Conservation (phyloP, 179 eudicot genomes). For the Actinidia arguta region DNA sequence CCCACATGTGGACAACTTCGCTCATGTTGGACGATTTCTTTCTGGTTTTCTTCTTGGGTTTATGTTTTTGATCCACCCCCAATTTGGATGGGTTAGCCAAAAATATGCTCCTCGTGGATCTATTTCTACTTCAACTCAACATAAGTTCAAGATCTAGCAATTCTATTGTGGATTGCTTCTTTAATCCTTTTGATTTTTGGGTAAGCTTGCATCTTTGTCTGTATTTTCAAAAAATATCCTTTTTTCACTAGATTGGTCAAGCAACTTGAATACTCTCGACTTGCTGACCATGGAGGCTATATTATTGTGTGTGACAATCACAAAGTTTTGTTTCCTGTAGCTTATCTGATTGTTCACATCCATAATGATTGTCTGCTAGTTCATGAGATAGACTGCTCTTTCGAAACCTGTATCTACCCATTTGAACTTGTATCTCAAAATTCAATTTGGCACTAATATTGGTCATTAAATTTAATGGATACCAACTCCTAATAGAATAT, state of each 20-base stretch:
- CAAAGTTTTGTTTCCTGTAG: not conserved
- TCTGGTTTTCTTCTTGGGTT: slow-evolving; percentile 91
- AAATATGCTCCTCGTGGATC: slow-evolving; percentile 50
- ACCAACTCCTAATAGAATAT: not conserved
- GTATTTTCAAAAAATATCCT: not conserved
- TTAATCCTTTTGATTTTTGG: slow-evolving; percentile 63
- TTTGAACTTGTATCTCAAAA: not conserved
- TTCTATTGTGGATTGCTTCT: slow-evolving; percentile 67
- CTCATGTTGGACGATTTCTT: slow-evolving; percentile 91
- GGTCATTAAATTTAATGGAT: not conserved
- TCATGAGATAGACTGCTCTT: not conserved
- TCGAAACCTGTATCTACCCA: slow-evolving; percentile 7
- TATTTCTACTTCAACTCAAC: slow-evolving; percentile 35
- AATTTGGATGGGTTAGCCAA: slow-evolving; percentile 76
- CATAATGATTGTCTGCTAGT: not conserved
- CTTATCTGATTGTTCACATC: not conserved
- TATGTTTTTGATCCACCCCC: slow-evolving; percentile 82
- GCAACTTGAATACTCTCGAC: not conserved
- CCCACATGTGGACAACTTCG: slow-evolving; percentile 93
- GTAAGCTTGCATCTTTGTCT: slow-evolving; percentile 43
- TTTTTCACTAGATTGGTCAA: not conserved
- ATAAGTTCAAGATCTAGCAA: slow-evolving; percentile 80
- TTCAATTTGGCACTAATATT: not conserved
- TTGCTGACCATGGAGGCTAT: not conserved
- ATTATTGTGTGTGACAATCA: not conserved